Base-by-base conservation (phyloP, 257 asterid genomes). In the Solanum sparsipilum region DNA sequence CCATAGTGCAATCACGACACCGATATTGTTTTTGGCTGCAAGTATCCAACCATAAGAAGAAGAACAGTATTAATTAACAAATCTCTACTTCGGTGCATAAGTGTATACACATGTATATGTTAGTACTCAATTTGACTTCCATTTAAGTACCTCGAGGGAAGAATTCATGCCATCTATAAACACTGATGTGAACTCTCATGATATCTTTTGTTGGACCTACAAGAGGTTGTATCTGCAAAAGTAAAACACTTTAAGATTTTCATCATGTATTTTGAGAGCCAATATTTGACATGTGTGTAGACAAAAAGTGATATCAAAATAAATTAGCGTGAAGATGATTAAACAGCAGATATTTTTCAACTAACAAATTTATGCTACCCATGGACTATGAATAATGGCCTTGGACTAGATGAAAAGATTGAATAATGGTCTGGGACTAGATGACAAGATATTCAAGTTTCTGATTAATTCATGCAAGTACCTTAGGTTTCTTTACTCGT, bases 1-100 rank as follows among this genome's bases (percentile, higher is more conserved):
- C 99, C 99, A 97, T 11, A 97, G 93, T 48, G 98, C 98, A 93
- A 97, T 93, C 91, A 97, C 98, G 23, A 97, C 99, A 88, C 98
- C 98, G 65, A 97, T 93, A 89, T 97, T 96, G 90, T 93, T 84
- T 58, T 90, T 97, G 36, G 99, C 99, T 97, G 98, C 67, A 74
- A 36, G 83, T 74, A 74, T 74, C 48, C 52, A 71, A 84, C 68
- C 85, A 81, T 29, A 90, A 32, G 87, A 48, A 32, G 87, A 48
- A 84, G 88, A 70, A 78, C 20, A 29, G 68, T 71, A 67, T 75
- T 38, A 31, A 32, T 39, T 86, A 46, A 56, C 31, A 46, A 63
- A 44, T 71, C 52, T 63, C 41, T 84, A 84, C 74, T 83, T 39
- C 81, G 72, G 85, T 34, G 75, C 89, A 86, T 6, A 67, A 48